Evolutionary conservation across 352 stramenopile genomes (phyloP).

Genomic region (Pythium chondricola): DNA sequence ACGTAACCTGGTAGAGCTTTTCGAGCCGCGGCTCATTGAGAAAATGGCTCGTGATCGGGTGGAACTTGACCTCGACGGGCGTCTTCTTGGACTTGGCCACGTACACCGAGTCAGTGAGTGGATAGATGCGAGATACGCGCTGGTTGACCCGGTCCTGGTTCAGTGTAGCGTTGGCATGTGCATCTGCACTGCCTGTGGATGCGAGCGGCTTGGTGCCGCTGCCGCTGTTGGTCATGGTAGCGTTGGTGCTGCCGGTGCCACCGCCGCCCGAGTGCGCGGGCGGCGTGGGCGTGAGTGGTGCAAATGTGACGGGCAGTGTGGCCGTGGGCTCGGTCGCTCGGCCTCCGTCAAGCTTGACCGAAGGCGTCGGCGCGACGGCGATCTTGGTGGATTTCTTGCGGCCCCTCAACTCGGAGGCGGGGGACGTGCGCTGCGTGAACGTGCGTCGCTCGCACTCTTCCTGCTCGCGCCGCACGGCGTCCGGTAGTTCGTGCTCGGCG

Average conservation of each 20-base stretch:
- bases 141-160: conserved; percentile 64
- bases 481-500: conserved; percentile 4
- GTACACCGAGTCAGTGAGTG: conserved; percentile 60
- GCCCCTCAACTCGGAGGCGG: conserved; percentile 9
- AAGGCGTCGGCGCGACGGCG: not conserved
- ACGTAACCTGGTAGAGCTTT: conserved; percentile 76
- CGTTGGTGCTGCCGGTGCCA: not conserved
- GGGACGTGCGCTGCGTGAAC: conserved; percentile 18
- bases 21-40: conserved; percentile 65
- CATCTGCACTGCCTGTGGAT: conserved; percentile 14
- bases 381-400: conserved; percentile 7
- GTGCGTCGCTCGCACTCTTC: conserved; percentile 13
- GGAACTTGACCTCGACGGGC: conserved; percentile 72
- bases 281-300: conserved; percentile 9
- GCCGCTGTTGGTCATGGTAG: not conserved
- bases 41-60: conserved; percentile 66
- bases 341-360: not conserved
- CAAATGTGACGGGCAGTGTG: conserved; percentile 19
- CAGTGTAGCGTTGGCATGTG: conserved; percentile 21
- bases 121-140: conserved; percentile 68
- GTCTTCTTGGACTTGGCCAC: conserved; percentile 70
- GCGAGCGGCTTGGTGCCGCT: not conserved
- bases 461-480: conserved; percentile 7
- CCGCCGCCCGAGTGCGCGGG: conserved; percentile 3
- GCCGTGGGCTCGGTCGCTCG: not conserved